phyloP scores from a whole-genome alignment of 306 rosid species.

The Begonia peltatifolia region DNA sequence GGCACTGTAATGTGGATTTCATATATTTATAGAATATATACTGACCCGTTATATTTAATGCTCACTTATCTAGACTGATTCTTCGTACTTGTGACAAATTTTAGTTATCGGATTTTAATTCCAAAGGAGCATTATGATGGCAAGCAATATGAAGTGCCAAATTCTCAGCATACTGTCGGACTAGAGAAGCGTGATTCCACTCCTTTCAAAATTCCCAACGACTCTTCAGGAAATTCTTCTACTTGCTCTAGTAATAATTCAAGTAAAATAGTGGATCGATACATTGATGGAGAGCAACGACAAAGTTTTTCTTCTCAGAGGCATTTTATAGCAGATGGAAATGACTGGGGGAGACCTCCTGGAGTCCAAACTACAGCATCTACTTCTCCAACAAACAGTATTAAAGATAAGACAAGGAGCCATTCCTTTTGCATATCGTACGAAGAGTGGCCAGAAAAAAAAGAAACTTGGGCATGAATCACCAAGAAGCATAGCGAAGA shows the following conservation, averaged over 20 bases:
- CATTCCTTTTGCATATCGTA: slow-evolving; percentile 45
- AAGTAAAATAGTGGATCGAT: slow-evolving; percentile 62
- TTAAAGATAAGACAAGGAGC: slow-evolving; percentile 34
- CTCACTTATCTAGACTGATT: slow-evolving; percentile 5
- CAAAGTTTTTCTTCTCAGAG: slow-evolving; percentile 34
- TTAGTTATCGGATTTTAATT: slow-evolving; percentile 32
- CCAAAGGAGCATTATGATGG: slow-evolving; percentile 32
- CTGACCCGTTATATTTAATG: background rate
- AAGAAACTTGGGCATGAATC: slow-evolving; percentile 66
- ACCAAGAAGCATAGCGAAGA: slow-evolving; percentile 80
- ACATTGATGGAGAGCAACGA: slow-evolving; percentile 82
- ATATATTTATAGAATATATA: background rate
- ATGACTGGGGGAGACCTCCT: slow-evolving; percentile 54
- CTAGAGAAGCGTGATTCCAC: slow-evolving; percentile 35
- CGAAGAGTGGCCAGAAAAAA: slow-evolving; percentile 48
- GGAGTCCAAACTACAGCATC: slow-evolving; percentile 54
- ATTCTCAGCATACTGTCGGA: slow-evolving; percentile 25
- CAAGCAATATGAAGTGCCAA: slow-evolving; percentile 23
- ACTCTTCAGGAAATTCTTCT: slow-evolving; percentile 69
- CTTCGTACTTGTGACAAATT: slow-evolving; percentile 14
- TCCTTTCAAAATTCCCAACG: slow-evolving; percentile 40
- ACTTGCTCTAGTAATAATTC: slow-evolving; percentile 64
- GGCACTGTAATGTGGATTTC: slow-evolving; percentile 4
- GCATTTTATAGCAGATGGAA: slow-evolving; percentile 29
- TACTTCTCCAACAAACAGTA: slow-evolving; percentile 44